Conservation (phyloP, 1,284 basidiomycete species). For the Takashimella koratensis region DNA sequence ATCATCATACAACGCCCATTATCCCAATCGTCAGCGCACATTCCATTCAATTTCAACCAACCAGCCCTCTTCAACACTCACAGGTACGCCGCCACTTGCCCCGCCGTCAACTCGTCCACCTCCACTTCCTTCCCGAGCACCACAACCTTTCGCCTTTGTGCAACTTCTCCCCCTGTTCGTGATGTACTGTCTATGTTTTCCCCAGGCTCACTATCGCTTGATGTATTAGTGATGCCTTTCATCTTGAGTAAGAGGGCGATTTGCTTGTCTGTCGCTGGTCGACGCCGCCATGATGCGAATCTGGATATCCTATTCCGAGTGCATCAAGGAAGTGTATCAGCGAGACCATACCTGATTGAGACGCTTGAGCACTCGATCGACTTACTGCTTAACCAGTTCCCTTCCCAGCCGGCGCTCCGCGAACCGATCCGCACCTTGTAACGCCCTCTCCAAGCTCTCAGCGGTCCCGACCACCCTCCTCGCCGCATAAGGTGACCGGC, state of each 20-base stretch:
- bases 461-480: conserved; percentile 21
- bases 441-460: conserved; percentile 33
- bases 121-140: conserved; percentile 19
- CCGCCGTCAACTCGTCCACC: conserved; percentile 21
- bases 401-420: conserved; percentile 22
- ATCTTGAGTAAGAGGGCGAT: conserved; percentile 61
- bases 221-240: conserved; percentile 28
- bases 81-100: conserved; percentile 24
- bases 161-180: not conserved
- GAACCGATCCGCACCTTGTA: conserved; percentile 49
- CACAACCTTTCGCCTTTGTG: conserved; percentile 6
- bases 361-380: conserved; percentile 11
- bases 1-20: too few species aligned
- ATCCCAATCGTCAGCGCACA: too few species aligned
- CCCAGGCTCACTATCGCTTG: conserved; percentile 3
- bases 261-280: conserved; percentile 65
- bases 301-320: conserved; percentile 56
- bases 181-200: too few species aligned
- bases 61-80: conserved; percentile 4
- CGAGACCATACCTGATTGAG: conserved; percentile 2
- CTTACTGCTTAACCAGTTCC: conserved; percentile 19
- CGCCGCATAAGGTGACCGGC: conserved; percentile 16
- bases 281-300: conserved; percentile 67
- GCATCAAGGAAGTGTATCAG: conserved; percentile 5
- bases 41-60: not conserved